A percentile compares a stretch with the other conserved stretches of the same genome.
Conservation (phyloP, 495 filamentous ascomycete species). For the Aspergillus mulundensis region DNA sequence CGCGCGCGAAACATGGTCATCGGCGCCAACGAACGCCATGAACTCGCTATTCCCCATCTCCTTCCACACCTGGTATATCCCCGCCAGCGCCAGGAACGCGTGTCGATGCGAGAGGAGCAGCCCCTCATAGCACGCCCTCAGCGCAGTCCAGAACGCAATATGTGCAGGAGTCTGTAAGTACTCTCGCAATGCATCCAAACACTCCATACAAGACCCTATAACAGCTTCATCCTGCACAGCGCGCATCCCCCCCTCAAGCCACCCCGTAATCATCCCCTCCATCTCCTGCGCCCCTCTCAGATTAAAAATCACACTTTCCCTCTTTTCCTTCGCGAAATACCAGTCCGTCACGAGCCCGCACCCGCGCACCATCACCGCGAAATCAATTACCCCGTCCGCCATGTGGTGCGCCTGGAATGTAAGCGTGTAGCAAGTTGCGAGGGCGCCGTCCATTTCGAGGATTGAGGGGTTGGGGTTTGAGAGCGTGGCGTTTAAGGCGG, state of each 20-base stretch:
- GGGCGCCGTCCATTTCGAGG: conserved; percentile 41
- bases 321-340: conserved; percentile 28
- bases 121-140: conserved; percentile 15
- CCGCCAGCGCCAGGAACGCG: conserved; percentile 21
- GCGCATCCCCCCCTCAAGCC: conserved; percentile 29
- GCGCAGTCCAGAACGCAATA: conserved; percentile 17
- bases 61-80: background rate
- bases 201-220: background rate
- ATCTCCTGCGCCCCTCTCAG: conserved; percentile 41
- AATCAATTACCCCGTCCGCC: conserved; percentile 57
- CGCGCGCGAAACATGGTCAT: conserved; percentile 45
- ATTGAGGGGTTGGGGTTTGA: conserved; percentile 24
- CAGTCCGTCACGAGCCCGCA: conserved; percentile 50
- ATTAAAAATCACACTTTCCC: conserved; percentile 37
- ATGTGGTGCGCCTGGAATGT: conserved; percentile 58
- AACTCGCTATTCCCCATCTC: conserved; percentile 45
- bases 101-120: conserved; percentile 23
- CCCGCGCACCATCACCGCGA: conserved; percentile 59
- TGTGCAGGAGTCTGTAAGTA: conserved; percentile 4
- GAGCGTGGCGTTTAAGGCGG: conserved; percentile 46
- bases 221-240: conserved; percentile 25
- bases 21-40: conserved; percentile 45
- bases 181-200: background rate
- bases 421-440: conserved; percentile 58
- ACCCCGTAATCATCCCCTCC: conserved; percentile 20